Percentiles rank a stretch among this genome's conserved stretches.
These are phyloP conservation scores for Yarrowia sp. DNA, from an alignment of 805 yeast genomes.

Conservation along the genomic window DNA sequence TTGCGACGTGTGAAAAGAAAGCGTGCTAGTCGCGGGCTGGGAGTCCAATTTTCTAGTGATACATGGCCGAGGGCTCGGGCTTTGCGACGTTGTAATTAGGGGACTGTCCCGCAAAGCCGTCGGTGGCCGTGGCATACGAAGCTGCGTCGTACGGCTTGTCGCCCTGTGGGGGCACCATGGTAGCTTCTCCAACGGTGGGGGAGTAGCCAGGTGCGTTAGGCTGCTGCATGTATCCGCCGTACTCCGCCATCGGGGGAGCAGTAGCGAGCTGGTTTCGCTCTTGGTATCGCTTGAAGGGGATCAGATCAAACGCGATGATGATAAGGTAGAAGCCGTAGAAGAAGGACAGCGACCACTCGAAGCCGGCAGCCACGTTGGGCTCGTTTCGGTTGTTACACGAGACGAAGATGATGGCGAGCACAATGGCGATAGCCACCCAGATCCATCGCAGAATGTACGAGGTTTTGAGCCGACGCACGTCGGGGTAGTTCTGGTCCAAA, in stretches of 20 bases:
- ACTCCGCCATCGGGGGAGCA: constrained; percentile 9
- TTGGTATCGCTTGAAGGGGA: constrained; percentile 41
- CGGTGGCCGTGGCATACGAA: constrained; percentile 7
- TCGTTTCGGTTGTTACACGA: constrained; percentile 33
- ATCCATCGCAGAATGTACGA: constrained; percentile 51
- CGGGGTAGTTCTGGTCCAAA: constrained; percentile 46
- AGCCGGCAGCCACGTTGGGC: constrained; percentile 52
- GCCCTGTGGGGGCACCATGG: neutral
- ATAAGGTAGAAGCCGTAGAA: constrained; percentile 73
- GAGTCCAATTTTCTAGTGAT: neutral
- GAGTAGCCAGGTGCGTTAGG: constrained; percentile 2
- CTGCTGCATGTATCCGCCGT: constrained; percentile 11
- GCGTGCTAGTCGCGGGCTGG: no score
- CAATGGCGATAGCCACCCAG: constrained; percentile 68
- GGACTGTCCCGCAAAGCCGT: neutral
- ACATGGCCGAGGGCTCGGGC: constrained; percentile 22
- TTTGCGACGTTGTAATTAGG: constrained; percentile 1
- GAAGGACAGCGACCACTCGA: constrained; percentile 87
- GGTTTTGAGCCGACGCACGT: constrained; percentile 39
- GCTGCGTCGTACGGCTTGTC: constrained; percentile 16
- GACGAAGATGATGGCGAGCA: constrained; percentile 70
- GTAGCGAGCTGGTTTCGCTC: neutral
- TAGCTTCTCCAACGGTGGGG: constrained; percentile 12
- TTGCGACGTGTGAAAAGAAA: no score
- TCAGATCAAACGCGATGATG: constrained; percentile 65